Conservation (phyloP, 768 basidiomycete species). For the Crucibulum laeve region DNA sequence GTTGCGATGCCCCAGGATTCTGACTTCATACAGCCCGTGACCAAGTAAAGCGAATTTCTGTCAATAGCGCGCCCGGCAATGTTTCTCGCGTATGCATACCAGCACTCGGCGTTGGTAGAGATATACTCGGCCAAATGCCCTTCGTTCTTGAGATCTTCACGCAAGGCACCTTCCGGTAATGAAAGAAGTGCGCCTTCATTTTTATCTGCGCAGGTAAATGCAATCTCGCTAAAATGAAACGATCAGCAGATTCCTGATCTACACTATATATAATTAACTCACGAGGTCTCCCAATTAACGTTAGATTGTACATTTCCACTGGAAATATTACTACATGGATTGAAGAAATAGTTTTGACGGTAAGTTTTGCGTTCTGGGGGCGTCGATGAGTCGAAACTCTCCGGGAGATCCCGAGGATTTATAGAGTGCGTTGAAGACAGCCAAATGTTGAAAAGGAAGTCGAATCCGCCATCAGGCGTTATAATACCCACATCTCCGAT, state of each 20-base stretch:
- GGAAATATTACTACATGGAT: no score
- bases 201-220: neutral
- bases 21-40: slow-evolving; percentile 16
- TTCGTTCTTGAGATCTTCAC: slow-evolving; percentile 6
- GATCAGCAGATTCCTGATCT: no score
- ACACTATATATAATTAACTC: no score
- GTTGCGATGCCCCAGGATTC: slow-evolving; percentile 12
- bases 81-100: slow-evolving; percentile 13
- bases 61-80: slow-evolving; percentile 3
- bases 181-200: slow-evolving; percentile 14
- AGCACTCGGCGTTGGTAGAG: slow-evolving; percentile 9
- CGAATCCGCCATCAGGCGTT: slow-evolving; percentile 21
- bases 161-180: slow-evolving; percentile 11
- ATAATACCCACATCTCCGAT: slow-evolving; percentile 30
- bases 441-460: slow-evolving; percentile 26
- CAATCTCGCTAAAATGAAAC: neutral
- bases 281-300: no score
- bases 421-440: slow-evolving; percentile 16
- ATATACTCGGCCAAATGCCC: slow-evolving; percentile 7
- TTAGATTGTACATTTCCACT: no score
- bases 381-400: slow-evolving; percentile 12
- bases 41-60: slow-evolving; percentile 13
- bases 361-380: neutral
- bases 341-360: no score
- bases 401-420: slow-evolving; percentile 20